Evolutionary conservation across 2,329 filamentous ascomycete genomes (phyloP).

Genomic region (Chaetomium olivaceum): DNA sequence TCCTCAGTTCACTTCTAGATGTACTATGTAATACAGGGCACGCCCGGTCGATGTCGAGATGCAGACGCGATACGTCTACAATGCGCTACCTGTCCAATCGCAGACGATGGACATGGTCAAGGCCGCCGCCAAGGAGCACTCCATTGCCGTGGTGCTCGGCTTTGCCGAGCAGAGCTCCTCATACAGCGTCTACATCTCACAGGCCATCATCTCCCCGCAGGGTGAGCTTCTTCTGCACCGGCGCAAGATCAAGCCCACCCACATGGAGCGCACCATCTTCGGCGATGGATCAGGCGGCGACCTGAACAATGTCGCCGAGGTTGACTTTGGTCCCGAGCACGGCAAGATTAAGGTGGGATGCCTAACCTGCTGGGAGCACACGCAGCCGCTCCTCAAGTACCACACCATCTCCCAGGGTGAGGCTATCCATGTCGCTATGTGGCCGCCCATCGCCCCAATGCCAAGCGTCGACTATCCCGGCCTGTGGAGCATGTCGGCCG

Average conservation of each 20-base stretch:
- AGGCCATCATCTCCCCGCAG: conserved; percentile 45
- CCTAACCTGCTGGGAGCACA: conserved; percentile 54
- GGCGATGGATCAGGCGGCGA: conserved; percentile 44
- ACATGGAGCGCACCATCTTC: conserved; percentile 54
- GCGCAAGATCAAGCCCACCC: conserved; percentile 55
- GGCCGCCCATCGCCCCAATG: conserved; percentile 41
- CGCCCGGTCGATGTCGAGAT: conserved; percentile 37
- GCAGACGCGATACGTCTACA: conserved; percentile 37
- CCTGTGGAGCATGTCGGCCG: conserved; percentile 37
- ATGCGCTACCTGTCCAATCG: conserved; percentile 27
- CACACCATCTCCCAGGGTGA: conserved; percentile 47
- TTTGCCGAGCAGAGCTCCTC: conserved; percentile 44
- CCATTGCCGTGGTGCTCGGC: conserved; percentile 47
- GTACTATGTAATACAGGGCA: conserved; percentile 33
- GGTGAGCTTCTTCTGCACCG: conserved; percentile 45
- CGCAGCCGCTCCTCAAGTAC: conserved; percentile 52
- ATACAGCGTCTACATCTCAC: conserved; percentile 47
- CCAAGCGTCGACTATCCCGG: conserved; percentile 28
- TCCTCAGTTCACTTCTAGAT: background rate
- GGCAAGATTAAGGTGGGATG: conserved; percentile 44
- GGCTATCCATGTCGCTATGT: conserved; percentile 50
- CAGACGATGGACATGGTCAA: conserved; percentile 43
- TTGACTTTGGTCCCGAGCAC: conserved; percentile 40
- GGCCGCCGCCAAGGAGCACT: conserved; percentile 37
- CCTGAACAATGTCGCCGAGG: conserved; percentile 44